phyloP scores from a whole-genome alignment of 306 rosid species.

The Prunus dulcis region DNA sequence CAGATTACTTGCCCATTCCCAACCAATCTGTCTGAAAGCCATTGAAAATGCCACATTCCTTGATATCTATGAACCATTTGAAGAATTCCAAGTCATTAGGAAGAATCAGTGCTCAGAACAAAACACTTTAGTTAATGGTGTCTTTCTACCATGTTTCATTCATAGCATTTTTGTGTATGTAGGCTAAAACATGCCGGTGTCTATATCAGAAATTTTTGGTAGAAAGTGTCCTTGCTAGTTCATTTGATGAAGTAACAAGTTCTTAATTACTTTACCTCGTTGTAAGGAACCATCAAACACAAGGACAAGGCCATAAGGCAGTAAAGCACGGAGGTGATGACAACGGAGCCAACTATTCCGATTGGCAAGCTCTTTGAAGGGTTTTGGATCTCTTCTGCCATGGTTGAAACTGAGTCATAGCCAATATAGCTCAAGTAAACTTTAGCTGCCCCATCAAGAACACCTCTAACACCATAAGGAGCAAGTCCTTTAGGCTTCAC shows the following conservation, averaged over 20 bases:
- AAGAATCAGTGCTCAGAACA: background rate
- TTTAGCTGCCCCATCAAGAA: slow-evolving; percentile 87
- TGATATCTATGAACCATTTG: slow-evolving; percentile 45
- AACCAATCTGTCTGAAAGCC: slow-evolving; percentile 64
- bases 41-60: slow-evolving; percentile 59
- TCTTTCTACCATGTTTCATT: background rate
- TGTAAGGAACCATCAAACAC: slow-evolving; percentile 76
- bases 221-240: background rate
- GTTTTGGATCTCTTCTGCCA: slow-evolving; percentile 87
- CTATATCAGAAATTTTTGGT: no score
- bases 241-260: background rate
- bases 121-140: no score
- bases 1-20: slow-evolving; percentile 85
- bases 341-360: slow-evolving; percentile 89
- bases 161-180: no score
- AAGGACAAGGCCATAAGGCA: slow-evolving; percentile 88
- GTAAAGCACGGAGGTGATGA: slow-evolving; percentile 70
- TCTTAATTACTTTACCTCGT: slow-evolving; percentile 44
- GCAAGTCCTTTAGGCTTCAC: slow-evolving; percentile 65
- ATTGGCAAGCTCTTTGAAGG: slow-evolving; percentile 73
- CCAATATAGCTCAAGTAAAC: slow-evolving; percentile 94
- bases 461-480: slow-evolving; percentile 68
- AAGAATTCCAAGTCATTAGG: background rate
- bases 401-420: slow-evolving; percentile 90
- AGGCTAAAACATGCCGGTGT: no score